phyloP scores from a whole-genome alignment of 768 basidiomycete genomes.

The Termitomyces sp. region DNA sequence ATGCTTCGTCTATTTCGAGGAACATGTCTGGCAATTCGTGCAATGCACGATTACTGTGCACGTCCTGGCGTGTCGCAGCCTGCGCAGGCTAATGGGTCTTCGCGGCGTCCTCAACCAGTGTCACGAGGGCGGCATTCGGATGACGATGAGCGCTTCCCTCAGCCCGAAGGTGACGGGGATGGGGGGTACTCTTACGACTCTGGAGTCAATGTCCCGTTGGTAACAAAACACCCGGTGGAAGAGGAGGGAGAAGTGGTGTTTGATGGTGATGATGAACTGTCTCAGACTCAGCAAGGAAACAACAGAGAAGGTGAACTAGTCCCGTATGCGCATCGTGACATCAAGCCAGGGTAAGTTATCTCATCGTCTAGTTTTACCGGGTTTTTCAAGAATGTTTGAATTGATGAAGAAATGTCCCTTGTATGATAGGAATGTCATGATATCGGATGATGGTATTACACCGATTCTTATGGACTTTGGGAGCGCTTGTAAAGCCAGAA shows the following conservation, averaged over 20 bases:
- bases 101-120: slow-evolving; percentile 16
- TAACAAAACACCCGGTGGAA: slow-evolving; percentile 45
- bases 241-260: slow-evolving; percentile 63
- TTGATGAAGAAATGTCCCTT: not conserved
- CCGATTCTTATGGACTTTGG: slow-evolving; percentile 99
- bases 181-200: slow-evolving; percentile 69
- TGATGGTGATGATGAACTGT: slow-evolving; percentile 73
- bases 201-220: slow-evolving; percentile 50
- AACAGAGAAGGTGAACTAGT: slow-evolving; percentile 48
- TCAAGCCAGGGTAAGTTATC: slow-evolving; percentile 83
- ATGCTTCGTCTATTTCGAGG: slow-evolving; percentile 90
- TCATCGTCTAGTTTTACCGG: not conserved
- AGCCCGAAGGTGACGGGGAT: slow-evolving; percentile 69
- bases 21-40: slow-evolving; percentile 88
- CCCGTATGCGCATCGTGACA: slow-evolving; percentile 94
- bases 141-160: slow-evolving; percentile 67
- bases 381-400: too few species aligned
- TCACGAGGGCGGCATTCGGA: slow-evolving; percentile 35
- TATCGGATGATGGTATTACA: slow-evolving; percentile 80
- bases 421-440: slow-evolving; percentile 84
- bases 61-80: slow-evolving; percentile 30
- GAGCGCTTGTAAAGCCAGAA: slow-evolving; percentile 80
- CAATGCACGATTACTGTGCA: slow-evolving; percentile 87
- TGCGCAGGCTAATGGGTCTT: slow-evolving; percentile 7
- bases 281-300: slow-evolving; percentile 29